Conservation (phyloP, 352 stramenopile genomes). For the Globisporangium rhizosaccharum region DNA sequence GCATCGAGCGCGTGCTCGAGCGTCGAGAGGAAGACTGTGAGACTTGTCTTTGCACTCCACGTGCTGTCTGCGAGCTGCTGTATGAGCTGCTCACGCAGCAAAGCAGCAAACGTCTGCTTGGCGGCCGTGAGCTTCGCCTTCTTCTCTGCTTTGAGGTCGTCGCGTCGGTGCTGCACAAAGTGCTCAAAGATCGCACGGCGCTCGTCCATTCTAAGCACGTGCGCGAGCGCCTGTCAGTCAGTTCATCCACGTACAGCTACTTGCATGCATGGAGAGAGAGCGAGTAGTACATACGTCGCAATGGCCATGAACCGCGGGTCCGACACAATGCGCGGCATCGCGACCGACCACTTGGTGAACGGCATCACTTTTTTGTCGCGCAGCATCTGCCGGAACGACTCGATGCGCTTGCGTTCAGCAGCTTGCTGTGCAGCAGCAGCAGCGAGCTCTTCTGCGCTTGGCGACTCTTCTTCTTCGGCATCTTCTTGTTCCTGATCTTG, state of each 20-base stretch:
- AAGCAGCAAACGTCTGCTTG: conserved; percentile 40
- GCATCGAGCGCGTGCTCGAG: conserved; percentile 34
- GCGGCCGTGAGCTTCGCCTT: conserved; percentile 66
- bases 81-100: conserved; percentile 43
- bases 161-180: conserved; percentile 66
- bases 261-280: conserved; percentile 4
- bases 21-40: conserved; percentile 50
- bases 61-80: conserved; percentile 19
- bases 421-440: conserved; percentile 21
- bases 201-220: conserved; percentile 58
- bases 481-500: conserved; percentile 11
- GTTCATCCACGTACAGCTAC: no score
- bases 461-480: conserved; percentile 7
- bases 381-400: conserved; percentile 66
- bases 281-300: conserved; percentile 24
- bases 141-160: conserved; percentile 72
- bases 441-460: conserved; percentile 23
- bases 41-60: conserved; percentile 42
- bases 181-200: conserved; percentile 75
- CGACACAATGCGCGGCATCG: conserved; percentile 62
- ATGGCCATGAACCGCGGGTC: conserved; percentile 71
- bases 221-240: conserved; percentile 2
- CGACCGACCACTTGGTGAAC: conserved; percentile 78
- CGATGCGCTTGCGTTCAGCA: conserved; percentile 40
- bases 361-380: conserved; percentile 84